Percentiles rank a stretch among this genome's conserved stretches.
Evolutionary conservation across 1,284 basidiomycete genomes (phyloP).

Genomic region (Trametes pubescens): DNA sequence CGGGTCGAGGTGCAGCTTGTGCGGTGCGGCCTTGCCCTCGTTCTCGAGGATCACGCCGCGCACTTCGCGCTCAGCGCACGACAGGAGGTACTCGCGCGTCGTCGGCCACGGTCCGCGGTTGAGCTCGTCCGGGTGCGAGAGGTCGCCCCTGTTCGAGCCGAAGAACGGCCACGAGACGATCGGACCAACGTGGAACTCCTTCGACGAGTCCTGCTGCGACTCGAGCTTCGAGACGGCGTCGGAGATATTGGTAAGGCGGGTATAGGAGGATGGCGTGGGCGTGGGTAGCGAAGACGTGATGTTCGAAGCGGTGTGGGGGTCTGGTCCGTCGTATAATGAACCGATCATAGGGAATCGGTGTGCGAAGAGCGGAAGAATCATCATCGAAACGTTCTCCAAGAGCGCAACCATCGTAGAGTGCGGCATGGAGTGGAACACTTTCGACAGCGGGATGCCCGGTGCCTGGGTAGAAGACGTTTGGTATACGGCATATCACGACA

Average conservation of each 20-base stretch:
- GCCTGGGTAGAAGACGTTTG: conserved; percentile 53
- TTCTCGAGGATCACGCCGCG: conserved; percentile 73
- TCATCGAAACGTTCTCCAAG: conserved; percentile 69
- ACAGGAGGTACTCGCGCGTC: conserved; percentile 62
- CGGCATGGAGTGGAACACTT: conserved; percentile 72
- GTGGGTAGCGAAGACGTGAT: conserved; percentile 38
- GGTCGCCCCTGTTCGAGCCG: conserved; percentile 78
- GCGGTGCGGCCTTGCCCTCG: conserved; percentile 76
- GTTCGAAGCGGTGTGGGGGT: conserved; percentile 42
- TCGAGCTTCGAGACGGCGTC: conserved; percentile 27
- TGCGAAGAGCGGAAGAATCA: conserved; percentile 76
- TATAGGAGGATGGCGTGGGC: conserved; percentile 40
- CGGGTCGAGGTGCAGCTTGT: conserved; percentile 79
- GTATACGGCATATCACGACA: conserved; percentile 13
- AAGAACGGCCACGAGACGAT: conserved; percentile 91
- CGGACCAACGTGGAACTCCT: conserved; percentile 70
- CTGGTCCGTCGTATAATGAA: conserved; percentile 69
- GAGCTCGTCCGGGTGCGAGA: conserved; percentile 70
- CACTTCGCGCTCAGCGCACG: conserved; percentile 74
- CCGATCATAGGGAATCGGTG: conserved; percentile 78
- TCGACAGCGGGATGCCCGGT: conserved; percentile 68
- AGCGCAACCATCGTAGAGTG: conserved; percentile 67
- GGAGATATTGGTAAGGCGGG: conserved; percentile 28
- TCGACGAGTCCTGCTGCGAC: conserved; percentile 18
- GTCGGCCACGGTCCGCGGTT: conserved; percentile 79